Percentiles rank a stretch among this genome's conserved stretches.
Evolutionary conservation across 2,329 filamentous ascomycete genomes (phyloP).

Genomic region (Sporothrix globosa): DNA sequence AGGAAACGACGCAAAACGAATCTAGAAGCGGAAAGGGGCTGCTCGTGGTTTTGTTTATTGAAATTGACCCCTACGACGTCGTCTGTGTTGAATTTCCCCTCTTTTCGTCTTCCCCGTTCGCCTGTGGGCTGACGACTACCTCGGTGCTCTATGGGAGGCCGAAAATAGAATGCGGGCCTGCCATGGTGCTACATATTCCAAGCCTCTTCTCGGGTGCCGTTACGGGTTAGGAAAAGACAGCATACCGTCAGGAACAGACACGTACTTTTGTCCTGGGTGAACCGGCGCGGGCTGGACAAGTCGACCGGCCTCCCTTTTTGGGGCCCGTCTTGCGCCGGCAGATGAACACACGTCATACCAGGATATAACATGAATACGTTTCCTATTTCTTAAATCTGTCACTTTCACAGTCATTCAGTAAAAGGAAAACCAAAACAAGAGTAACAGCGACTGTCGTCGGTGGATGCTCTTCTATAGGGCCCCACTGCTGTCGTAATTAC

Average conservation of each 20-base stretch:
- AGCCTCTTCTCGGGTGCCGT: background rate
- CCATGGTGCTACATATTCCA: background rate
- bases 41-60: slow-evolving; percentile 3
- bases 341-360: too few relatives aligned
- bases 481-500: slow-evolving; percentile 17
- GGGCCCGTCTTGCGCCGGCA: too few relatives aligned
- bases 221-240: background rate
- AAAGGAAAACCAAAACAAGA: too few relatives aligned
- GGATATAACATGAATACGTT: too few relatives aligned
- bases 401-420: too few relatives aligned
- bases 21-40: slow-evolving; percentile 2
- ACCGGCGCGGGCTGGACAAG: too few relatives aligned
- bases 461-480: background rate
- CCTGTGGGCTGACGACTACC: slow-evolving; percentile 10
- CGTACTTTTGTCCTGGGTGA: too few relatives aligned
- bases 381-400: too few relatives aligned
- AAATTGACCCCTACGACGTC: background rate
- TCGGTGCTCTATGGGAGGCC: background rate
- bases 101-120: background rate
- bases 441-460: too few relatives aligned
- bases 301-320: too few relatives aligned
- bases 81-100: background rate
- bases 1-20: too few relatives aligned
- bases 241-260: too few relatives aligned
- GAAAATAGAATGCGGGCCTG: background rate